These are phyloP conservation scores for Trichoderma aggressivum DNA, from an alignment of 2,329 filamentous ascomycete species.

Conservation along the genomic window DNA sequence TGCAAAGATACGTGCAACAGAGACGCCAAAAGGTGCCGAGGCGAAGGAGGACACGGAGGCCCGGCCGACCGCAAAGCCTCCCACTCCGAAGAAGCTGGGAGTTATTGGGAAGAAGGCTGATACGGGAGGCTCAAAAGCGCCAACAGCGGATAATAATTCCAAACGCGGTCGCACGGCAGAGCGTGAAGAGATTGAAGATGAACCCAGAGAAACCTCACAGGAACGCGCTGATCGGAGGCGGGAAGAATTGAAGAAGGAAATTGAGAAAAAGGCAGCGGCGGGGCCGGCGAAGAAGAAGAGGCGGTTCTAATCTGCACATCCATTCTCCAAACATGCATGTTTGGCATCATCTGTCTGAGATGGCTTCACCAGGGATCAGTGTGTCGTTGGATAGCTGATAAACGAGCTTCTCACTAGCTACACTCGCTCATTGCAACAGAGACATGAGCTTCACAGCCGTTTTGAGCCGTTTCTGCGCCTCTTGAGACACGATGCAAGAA, in stretches of 20 bases:
- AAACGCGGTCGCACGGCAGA: conserved; percentile 12
- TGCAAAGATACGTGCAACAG: conserved; percentile 23
- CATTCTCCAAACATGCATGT: not conserved
- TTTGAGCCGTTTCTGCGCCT: not conserved
- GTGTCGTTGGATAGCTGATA: not conserved
- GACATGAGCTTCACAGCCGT: not conserved
- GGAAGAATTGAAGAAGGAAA: conserved; percentile 49
- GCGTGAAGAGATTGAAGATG: conserved; percentile 27
- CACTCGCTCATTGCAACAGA: not conserved
- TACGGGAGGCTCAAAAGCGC: not conserved
- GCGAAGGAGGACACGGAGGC: conserved; percentile 13
- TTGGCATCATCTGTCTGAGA: not conserved
- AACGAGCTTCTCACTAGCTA: not conserved
- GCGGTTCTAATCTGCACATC: conserved; percentile 41
- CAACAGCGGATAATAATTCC: not conserved
- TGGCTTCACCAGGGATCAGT: not conserved
- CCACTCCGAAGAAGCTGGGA: conserved; percentile 31
- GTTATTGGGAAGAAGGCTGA: conserved; percentile 34
- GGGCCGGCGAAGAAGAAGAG: conserved; percentile 56
- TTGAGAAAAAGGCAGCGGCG: conserved; percentile 47
- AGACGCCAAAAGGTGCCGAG: conserved; percentile 11
- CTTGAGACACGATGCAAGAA: not conserved
- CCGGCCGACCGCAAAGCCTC: conserved; percentile 9
- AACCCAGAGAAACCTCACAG: conserved; percentile 41
- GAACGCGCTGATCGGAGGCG: conserved; percentile 49